Percentiles rank a stretch among this genome's conserved stretches.
phyloP scores from a whole-genome alignment of 192 early-diverging fungal genomes.

The Oehlia diaphana region DNA sequence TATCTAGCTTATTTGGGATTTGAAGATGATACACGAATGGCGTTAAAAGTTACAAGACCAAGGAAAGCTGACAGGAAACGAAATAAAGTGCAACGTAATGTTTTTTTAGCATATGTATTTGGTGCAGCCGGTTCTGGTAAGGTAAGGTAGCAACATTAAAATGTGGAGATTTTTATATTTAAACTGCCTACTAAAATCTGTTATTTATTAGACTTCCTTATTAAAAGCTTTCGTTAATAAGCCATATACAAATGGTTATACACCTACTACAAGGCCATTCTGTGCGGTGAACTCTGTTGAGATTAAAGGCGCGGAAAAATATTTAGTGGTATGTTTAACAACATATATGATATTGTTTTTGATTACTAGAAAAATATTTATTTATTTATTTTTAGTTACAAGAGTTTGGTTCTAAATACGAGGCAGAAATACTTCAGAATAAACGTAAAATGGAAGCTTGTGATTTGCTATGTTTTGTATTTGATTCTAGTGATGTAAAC shows the following conservation, averaged over 20 bases:
- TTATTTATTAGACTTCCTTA: slow-evolving; percentile 67
- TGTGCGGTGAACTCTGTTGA: slow-evolving; percentile 94
- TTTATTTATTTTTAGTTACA: slow-evolving; percentile 63
- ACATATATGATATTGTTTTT: slow-evolving; percentile 10
- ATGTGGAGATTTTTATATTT: no score
- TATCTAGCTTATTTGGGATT: slow-evolving; percentile 98
- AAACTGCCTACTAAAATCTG: no score
- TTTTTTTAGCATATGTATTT: slow-evolving; percentile 94
- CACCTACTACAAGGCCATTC: slow-evolving; percentile 73
- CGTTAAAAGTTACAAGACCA: slow-evolving; percentile 77
- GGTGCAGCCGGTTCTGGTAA: slow-evolving; percentile 94
- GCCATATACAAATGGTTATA: slow-evolving; percentile 72
- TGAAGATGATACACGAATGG: slow-evolving; percentile 85
- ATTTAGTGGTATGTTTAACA: slow-evolving; percentile 73
- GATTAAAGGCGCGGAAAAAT: slow-evolving; percentile 91
- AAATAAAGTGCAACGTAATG: slow-evolving; percentile 84
- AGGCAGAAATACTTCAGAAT: slow-evolving; percentile 88
- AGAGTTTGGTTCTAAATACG: slow-evolving; percentile 85
- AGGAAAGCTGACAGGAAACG: slow-evolving; percentile 72
- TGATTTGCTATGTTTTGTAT: slow-evolving; percentile 93
- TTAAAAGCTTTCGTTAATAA: slow-evolving; percentile 87
- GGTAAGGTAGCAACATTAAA: slow-evolving; percentile 39
- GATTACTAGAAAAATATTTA: background rate
- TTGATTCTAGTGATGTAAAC: slow-evolving; percentile 89
- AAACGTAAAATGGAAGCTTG: slow-evolving; percentile 82